Evolutionary conservation across 1,284 basidiomycete species (phyloP), one percentile per base, ranked within the genome.

Genomic region (Farysia itapuensis): DNA sequence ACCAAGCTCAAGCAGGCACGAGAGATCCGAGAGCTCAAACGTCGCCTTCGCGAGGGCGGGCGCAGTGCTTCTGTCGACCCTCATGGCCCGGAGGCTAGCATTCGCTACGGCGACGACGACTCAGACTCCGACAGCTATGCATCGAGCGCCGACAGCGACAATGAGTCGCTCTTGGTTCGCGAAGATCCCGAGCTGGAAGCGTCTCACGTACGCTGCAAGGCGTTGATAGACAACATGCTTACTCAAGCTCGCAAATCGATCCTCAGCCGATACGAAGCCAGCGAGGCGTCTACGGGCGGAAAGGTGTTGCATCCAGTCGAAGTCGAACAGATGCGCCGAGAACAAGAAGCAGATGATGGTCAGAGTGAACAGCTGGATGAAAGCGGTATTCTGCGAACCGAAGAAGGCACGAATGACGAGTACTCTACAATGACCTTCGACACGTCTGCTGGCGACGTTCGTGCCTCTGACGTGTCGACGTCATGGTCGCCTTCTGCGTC

Each of bases 1-100:
- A 65, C 67, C 16, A 78, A 79, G 54, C 46, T 75, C 11, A 77
- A 78, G 51, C 77, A 79, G 39, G 58, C 67, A 4, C 54, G 50
- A 18, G 79, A 80, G 47, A 75, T 80, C 5, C 65, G 78, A 14
- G 70, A 74, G 28, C 59, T 74, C 22, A 66, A 66, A 20, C 40
- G 64, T 22, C 48, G 63, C 13, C 38, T 71, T 4, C 23, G 69
- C 16, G 57, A 64, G 21, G 58, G 45, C 20, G n/a, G n/a, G n/a
- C 24, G 48, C 29, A 49, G 45, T 28, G 20, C 47, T 2, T 30
- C 57, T 9, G 8, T 26, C 6, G 43, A 9, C 1, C 31, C 44
- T 9, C 34, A 29, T 5, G 30, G 35, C 13, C 35, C 45, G 13
- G 50, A 47, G 3, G 29, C 16, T 3, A 35, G 34, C 19, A 8